Evolutionary conservation across 768 basidiomycete species (phyloP), one percentile per base, ranked within the genome.

Genomic region (Auriculariales sp.): DNA sequence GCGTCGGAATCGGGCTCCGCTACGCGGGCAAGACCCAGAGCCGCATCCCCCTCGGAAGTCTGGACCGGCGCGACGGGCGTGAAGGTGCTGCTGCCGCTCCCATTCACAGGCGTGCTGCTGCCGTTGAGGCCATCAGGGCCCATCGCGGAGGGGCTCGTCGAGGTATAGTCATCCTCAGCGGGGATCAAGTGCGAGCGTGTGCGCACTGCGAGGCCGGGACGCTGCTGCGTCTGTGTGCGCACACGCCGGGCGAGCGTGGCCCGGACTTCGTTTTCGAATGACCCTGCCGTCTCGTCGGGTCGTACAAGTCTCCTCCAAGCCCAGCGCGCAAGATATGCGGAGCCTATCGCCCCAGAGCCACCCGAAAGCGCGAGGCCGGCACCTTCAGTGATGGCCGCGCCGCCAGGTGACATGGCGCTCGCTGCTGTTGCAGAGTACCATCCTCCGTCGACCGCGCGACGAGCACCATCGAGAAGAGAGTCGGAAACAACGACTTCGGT

Each of bases 1-100:
- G 86, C 80, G 62, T 91, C 88, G 48, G 78, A 66, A 60, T 91
- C 88, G 12, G 87, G 77, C 52, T 88, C 85, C 0, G 88, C 86
- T 4, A 90, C 81, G 63, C 87, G 88, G 28, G 77, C 81, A 44
- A 89, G 63, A 14, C 88, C 88, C 29, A 82, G 68, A 64, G 84
- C 83, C 28, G 75, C 70, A 64, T 89, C 87, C 14, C 71, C 68
- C 53, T 88, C 85, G 2, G 72, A 68, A 1, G 86, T 88, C 14
- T 78, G 74, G 49, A 90, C 67, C 25, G 85, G 78, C 11, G 75
- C 73, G 7, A 87, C 79, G 1, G 85, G 83, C 7, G 78, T 78
- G 28, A 86, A 67, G 4, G 82, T 69, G 17, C 75, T 72, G 35
- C 66, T 68, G 28, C 68, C 59, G 28, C 63, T 67, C 4, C 60